Evolutionary conservation across 192 early-diverging fungal species (phyloP).

Genomic region (Rhizophagus clarus): DNA sequence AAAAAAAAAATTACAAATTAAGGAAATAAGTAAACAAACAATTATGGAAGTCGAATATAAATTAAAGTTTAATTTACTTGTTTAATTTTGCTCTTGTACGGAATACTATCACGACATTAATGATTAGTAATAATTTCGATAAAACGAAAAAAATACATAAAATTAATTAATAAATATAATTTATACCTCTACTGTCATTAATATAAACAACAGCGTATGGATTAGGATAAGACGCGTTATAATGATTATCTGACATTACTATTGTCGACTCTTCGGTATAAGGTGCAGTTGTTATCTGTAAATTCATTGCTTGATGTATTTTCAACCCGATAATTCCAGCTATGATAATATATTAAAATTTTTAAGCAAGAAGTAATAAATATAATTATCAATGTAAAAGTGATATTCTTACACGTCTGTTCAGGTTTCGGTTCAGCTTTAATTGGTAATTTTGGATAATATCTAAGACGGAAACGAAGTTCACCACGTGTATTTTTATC

Average conservation of each 20-base stretch:
- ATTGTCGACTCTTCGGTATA: neutral
- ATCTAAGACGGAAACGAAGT: neutral
- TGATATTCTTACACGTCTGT: constrained; percentile 12
- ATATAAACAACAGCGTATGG: constrained; percentile 25
- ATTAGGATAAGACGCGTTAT: neutral
- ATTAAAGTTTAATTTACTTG: constrained; percentile 18
- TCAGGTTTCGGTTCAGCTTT: neutral
- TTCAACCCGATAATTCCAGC: constrained; percentile 22
- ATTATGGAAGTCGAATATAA: neutral
- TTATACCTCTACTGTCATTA: constrained; percentile 23
- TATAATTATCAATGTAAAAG: neutral
- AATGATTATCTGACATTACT: neutral
- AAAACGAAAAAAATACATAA: neutral
- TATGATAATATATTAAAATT: neutral
- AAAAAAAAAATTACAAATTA: neutral
- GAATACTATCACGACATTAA: constrained; percentile 2
- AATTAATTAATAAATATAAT: neutral
- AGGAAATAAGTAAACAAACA: neutral
- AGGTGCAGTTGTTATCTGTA: constrained; percentile 19
- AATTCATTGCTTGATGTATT: constrained; percentile 28
- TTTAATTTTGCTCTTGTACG: constrained; percentile 25
- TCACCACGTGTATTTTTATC: neutral
- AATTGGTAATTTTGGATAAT: constrained; percentile 17
- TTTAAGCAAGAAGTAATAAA: neutral
- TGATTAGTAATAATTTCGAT: neutral